These are phyloP conservation scores for Eucalyptus globulus DNA, from an alignment of 345 rosid genomes.

Conservation along the genomic window DNA sequence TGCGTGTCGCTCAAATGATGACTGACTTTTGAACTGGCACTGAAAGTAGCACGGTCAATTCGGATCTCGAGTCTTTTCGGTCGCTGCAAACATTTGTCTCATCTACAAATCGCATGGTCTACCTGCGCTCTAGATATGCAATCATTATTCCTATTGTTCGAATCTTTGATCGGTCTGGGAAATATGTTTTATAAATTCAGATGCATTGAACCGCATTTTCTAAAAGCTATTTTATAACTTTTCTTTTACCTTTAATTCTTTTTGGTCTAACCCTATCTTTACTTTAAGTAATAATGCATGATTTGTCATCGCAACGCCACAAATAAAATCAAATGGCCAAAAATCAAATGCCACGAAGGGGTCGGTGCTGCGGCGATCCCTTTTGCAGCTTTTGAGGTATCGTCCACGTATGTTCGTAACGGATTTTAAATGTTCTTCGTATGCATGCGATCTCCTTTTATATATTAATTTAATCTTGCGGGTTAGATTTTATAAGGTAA, in stretches of 20 bases:
- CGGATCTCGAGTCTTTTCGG: not conserved
- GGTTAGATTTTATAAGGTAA: too few relatives aligned
- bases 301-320: not conserved
- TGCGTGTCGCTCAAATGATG: not conserved
- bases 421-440: fast-evolving
- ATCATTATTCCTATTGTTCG: not conserved
- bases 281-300: not conserved
- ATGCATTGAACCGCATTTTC: not conserved
- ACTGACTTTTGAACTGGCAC: not conserved
- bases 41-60: not conserved
- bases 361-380: fast-evolving
- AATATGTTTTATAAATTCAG: not conserved
- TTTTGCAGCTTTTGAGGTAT: too few relatives aligned
- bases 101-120: not conserved
- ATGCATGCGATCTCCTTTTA: too few relatives aligned
- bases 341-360: too few relatives aligned
- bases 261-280: not conserved
- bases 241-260: not conserved
- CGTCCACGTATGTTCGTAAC: too few relatives aligned
- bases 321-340: not conserved
- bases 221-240: not conserved
- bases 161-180: not conserved
- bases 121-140: not conserved
- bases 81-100: not conserved
- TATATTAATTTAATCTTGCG: fast-evolving